These are phyloP conservation scores for Claviceps humidiphila DNA, from an alignment of 2,329 filamentous ascomycete genomes.

Conservation along the genomic window DNA sequence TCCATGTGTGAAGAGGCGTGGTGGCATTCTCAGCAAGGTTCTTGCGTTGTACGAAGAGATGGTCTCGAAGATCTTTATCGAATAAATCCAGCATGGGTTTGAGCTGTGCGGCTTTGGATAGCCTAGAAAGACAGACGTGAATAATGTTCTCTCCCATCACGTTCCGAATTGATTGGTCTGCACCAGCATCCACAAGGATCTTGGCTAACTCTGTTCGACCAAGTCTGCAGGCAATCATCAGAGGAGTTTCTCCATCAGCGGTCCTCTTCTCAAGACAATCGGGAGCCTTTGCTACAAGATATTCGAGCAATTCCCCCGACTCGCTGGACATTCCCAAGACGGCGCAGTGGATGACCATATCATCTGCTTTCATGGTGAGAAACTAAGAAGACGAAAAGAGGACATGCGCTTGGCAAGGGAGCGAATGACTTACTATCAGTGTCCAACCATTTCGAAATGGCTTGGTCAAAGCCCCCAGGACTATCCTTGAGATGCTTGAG, in stretches of 20 bases:
- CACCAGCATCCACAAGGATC: conserved; percentile 52
- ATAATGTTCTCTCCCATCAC: conserved; percentile 51
- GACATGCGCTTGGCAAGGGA: neutral
- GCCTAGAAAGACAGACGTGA: conserved; percentile 37
- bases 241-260: conserved; percentile 46
- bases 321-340: conserved; percentile 32
- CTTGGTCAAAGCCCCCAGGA: conserved; percentile 48
- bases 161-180: conserved; percentile 55
- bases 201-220: conserved; percentile 41
- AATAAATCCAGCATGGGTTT: conserved; percentile 42
- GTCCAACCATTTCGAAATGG: conserved; percentile 48
- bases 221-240: conserved; percentile 51
- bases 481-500: conserved; percentile 48
- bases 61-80: conserved; percentile 39
- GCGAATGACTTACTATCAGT: conserved; percentile 37
- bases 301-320: conserved; percentile 45
- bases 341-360: conserved; percentile 54
- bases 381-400: neutral
- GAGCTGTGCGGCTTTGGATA: conserved; percentile 23
- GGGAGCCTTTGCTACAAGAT: conserved; percentile 50
- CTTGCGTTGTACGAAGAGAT: conserved; percentile 47
- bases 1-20: conserved; percentile 52
- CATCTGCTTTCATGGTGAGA: conserved; percentile 27
- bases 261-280: conserved; percentile 49
- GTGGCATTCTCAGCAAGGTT: conserved; percentile 35